These are phyloP conservation scores for Podochytrium sp. DNA, from an alignment of 192 early-diverging fungal genomes.

Conservation along the genomic window DNA sequence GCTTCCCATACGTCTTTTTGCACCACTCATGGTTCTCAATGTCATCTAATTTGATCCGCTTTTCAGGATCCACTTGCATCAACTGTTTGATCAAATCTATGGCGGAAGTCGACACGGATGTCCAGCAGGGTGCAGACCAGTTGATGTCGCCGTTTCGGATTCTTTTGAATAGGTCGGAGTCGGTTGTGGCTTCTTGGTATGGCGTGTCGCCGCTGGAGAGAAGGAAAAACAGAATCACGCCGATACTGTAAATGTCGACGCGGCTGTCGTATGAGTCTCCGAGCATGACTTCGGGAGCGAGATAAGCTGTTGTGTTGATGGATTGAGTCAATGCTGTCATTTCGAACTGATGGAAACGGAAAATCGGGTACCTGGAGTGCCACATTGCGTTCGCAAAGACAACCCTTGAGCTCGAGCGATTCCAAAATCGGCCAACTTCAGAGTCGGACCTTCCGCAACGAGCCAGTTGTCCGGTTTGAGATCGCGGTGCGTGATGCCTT, in stretches of 20 bases:
- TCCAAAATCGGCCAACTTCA: slow-evolving; percentile 47
- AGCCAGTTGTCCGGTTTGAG: slow-evolving; percentile 50
- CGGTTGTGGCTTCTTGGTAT: neutral
- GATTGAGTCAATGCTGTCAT: neutral
- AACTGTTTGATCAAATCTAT: slow-evolving; percentile 34
- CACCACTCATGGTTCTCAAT: slow-evolving; percentile 39
- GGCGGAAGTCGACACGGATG: neutral
- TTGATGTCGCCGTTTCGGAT: slow-evolving; percentile 30
- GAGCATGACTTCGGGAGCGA: slow-evolving; percentile 41
- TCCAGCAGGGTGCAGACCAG: slow-evolving; percentile 29
- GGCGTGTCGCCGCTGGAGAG: slow-evolving; percentile 34
- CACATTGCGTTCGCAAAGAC: too few relatives aligned
- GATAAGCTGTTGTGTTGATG: slow-evolving; percentile 5
- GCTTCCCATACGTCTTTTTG: neutral
- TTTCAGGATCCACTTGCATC: slow-evolving; percentile 30
- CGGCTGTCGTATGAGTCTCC: slow-evolving; percentile 31
- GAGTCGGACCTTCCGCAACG: neutral
- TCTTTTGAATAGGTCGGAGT: slow-evolving; percentile 11
- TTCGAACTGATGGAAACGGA: too few relatives aligned
- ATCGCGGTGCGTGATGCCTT: slow-evolving; percentile 42
- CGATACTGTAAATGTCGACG: slow-evolving; percentile 48
- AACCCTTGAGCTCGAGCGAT: slow-evolving; percentile 39
- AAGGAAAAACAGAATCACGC: slow-evolving; percentile 47
- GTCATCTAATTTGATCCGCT: slow-evolving; percentile 25
- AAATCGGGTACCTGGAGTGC: too few relatives aligned